Percentiles rank a stretch among this genome's conserved stretches.
phyloP scores from a whole-genome alignment of 495 filamentous ascomycete species.

The Penicillium riverlandense region DNA sequence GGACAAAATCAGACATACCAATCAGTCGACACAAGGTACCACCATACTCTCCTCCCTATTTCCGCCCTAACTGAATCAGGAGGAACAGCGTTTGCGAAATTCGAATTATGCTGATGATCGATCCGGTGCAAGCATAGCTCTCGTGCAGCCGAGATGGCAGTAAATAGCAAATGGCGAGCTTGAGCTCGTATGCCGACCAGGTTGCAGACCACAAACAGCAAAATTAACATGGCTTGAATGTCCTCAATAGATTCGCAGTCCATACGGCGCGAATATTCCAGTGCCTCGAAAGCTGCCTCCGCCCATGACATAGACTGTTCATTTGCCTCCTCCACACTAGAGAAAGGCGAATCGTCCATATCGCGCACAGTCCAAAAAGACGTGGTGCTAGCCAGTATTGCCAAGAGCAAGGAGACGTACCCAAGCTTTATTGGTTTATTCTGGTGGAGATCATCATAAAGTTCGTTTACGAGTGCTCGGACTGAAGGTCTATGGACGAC shows the following conservation, averaged over 20 bases:
- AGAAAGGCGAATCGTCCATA: conserved; percentile 17
- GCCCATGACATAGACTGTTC: conserved; percentile 26
- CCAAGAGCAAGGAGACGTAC: conserved; percentile 33
- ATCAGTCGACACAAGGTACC: conserved; percentile 40
- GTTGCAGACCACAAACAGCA: conserved; percentile 29
- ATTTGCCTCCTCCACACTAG: conserved; percentile 22
- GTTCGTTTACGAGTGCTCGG: conserved; percentile 22
- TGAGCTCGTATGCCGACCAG: conserved; percentile 31
- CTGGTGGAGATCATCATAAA: conserved; percentile 23
- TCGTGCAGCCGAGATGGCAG: conserved; percentile 23
- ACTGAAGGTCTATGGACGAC: conserved; percentile 32
- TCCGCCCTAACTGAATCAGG: conserved; percentile 24
- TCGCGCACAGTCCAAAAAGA: conserved; percentile 28
- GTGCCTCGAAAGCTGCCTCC: conserved; percentile 26
- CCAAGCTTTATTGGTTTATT: conserved; percentile 17
- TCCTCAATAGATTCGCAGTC: conserved; percentile 28
- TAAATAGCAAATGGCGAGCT: conserved; percentile 23
- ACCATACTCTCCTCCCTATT: conserved; percentile 42
- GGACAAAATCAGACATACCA: conserved; percentile 22
- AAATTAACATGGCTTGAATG: conserved; percentile 35
- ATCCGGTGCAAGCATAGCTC: conserved; percentile 36
- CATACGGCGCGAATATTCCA: conserved; percentile 26
- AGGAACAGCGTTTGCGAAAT: conserved; percentile 1
- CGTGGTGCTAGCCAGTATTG: conserved; percentile 36
- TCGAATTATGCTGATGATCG: conserved; percentile 22